Evolutionary conservation across 148 eudicot genomes (phyloP).

Genomic region (Silene uniflora): DNA sequence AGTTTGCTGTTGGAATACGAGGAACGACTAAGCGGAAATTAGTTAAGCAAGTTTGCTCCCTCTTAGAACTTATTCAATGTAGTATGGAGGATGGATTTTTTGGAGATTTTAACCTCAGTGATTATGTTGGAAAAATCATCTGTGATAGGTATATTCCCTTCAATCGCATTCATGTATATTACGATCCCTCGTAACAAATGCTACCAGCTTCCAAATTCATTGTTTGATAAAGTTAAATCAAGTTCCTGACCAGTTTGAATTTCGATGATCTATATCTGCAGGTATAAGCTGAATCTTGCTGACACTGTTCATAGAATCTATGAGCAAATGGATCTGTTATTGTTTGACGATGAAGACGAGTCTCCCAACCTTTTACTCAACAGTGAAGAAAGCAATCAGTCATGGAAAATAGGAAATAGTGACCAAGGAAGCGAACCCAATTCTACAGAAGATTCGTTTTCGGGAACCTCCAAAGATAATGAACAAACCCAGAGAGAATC

Average conservation of each 20-base stretch:
- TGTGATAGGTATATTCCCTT: constrained; percentile 51
- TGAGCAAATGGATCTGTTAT: constrained; percentile 66
- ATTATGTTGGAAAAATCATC: constrained; percentile 63
- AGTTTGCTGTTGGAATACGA: constrained; percentile 39
- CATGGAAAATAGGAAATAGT: constrained; percentile 52
- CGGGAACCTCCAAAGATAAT: constrained; percentile 30
- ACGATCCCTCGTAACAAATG: not conserved
- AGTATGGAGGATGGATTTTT: constrained; percentile 86
- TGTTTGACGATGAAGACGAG: constrained; percentile 74
- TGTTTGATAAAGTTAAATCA: not conserved
- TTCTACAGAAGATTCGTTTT: constrained; percentile 60
- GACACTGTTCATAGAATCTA: constrained; percentile 56
- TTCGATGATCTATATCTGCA: constrained; percentile 32
- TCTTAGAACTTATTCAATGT: constrained; percentile 74
- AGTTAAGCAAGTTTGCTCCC: constrained; percentile 72
- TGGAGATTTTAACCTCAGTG: constrained; percentile 68
- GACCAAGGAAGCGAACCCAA: constrained; percentile 37
- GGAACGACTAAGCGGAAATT: constrained; percentile 55
- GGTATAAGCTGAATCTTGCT: constrained; percentile 59
- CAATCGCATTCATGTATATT: not conserved
- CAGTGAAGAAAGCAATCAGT: constrained; percentile 91
- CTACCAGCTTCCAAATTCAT: not conserved
- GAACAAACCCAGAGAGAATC: constrained; percentile 26
- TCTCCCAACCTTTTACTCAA: constrained; percentile 52
- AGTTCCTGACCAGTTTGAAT: not conserved